Base-by-base conservation (phyloP, 208 protist species). In the Trypanosoma theileri region DNA sequence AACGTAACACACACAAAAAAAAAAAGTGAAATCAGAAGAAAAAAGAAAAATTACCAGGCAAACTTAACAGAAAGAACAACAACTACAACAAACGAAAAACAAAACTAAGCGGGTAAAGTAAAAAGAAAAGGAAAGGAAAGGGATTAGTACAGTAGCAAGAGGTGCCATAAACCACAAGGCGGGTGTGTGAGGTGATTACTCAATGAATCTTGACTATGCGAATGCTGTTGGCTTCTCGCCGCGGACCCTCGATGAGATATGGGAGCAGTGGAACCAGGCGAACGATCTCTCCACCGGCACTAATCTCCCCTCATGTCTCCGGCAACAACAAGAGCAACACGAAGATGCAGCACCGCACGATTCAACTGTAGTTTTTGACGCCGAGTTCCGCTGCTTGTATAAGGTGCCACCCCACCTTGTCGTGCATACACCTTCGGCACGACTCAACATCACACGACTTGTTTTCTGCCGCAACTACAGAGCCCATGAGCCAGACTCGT, bases 401-500 rank as follows among this genome's bases (percentile, higher is more conserved):
- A 69, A 87, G 14, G 81, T 93, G 14, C 85, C 88, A 17, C 65
- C 75, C 1, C 62, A 59, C 28, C 62, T 72, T 17, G 77, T 93
- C 24, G 74, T 77, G 58, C 88, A 93, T 69, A 66, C 82, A 19
- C 88, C 88, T 7, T 85, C 85, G 1, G 64, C 82, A 14, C 84
- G 82, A 42, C 76, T 93, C 59, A 91, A 91, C 74, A 93, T 93
- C 58, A 93, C 88, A 4, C 88, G 88, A n/a, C 77, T 93, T 19
- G 88, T 93, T 59, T 63, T 84, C 53, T 93, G 88, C 79, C 88
- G 88, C 67, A 87, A 89, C 68, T 88, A 90, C 71, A 73, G 59
- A 42, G n/a, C 69, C 9, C 51, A 71, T 45, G 73, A 88, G 52
- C 70, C 77, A 19, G 60, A 61, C 42, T 85, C 81, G 59, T 93